Evolutionary conservation across 169 alveolate species (phyloP), one percentile per base, ranked within the genome.

Genomic region (Theileria luwenshuni): DNA sequence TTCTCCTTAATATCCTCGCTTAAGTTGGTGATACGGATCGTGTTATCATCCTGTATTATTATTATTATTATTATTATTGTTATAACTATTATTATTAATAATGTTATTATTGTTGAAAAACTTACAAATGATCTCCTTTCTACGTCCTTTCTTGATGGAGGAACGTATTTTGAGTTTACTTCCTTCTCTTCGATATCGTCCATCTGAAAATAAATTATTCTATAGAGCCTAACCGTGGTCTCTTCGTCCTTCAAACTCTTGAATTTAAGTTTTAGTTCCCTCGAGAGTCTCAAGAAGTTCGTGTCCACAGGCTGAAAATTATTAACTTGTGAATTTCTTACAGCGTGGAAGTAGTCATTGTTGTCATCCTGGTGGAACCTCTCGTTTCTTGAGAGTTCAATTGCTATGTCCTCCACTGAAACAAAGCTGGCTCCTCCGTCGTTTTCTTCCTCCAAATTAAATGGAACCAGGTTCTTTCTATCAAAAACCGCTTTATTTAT

Each of bases 1-100:
- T 90, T 93, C 52, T 93, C 96, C 60, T 87, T 77, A 25, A 90
- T 95, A 58, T 93, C 96, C 48, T 93, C 97, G 47, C 95, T 89
- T 28, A 93, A 70, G 81, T 93, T 93, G 54, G 97, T 92, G 63
- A 93, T 95, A 43, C 96, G 85, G 67, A 93, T 87, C 19, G 97
- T 93, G 76, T 93, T 86, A 59, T 93, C 97, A 59, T 93, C 95
- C 70, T 90, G 72, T 45, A 76, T 87, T 23, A 76, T 52, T 5
- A 47, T 49, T 67, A 42, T 21, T 77, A 65, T 64, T n/a, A n/a
- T n/a, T n/a, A n/a, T n/a, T n/a, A n/a, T n/a, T n/a, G n/a, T n/a
- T n/a, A n/a, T n/a, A n/a, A n/a, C n/a, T n/a, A n/a, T n/a, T n/a
- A n/a, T n/a, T n/a, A n/a, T n/a, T n/a, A n/a, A n/a, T n/a, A n/a